Evolutionary conservation across 768 basidiomycete genomes (phyloP), one percentile per base, ranked within the genome.

Genomic region (Rhizopogon vinicolor): DNA sequence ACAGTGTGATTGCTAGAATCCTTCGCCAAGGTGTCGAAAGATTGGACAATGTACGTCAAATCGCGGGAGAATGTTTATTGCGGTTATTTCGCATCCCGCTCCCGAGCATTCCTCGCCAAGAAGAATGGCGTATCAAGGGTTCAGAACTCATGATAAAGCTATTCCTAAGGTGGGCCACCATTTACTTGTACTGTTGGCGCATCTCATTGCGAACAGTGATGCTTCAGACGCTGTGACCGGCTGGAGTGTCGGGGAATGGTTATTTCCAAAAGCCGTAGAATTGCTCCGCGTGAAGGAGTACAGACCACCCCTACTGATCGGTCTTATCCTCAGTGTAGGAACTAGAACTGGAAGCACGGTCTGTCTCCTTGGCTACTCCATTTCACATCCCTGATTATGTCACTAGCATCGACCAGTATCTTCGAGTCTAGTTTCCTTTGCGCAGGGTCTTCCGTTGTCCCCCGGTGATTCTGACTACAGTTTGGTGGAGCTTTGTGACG

Each of bases 21-120:
- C 75, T 95, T 54, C 96, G 93, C 72, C 93, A 95, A 65, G 89
- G 91, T 5, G 84, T 91, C 29, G 96, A 98, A 69, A 79, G 93
- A 62, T 79, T 98, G 16, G 94, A 97, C 66, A 93, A 88, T 64
- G 91, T 98, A 48, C 81, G 96, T 44, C 89, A 87, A 55, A 84
- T 82, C 49, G 89, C 91, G 8, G 92, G 92, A 1, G 73, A 76
- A 58, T 77, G 81, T 59, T 75, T 93, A 58, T 43, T 76, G 52
- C 68, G 68, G 55, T 68, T 93, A 29, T 62, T 91, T 45, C 62
- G 67, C 22, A 66, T 80, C 29, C 70, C 75, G 7, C 68, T 74
- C 12, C 86, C 84, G 41, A 61, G 64, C 16, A 68, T 76, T 18
- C 63, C 63, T 41, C 66, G 73, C 51, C 64, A 74, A 29, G 68